Base-by-base conservation (phyloP, 176 grass and related monocot genomes). In the Phoenix dactylifera region DNA sequence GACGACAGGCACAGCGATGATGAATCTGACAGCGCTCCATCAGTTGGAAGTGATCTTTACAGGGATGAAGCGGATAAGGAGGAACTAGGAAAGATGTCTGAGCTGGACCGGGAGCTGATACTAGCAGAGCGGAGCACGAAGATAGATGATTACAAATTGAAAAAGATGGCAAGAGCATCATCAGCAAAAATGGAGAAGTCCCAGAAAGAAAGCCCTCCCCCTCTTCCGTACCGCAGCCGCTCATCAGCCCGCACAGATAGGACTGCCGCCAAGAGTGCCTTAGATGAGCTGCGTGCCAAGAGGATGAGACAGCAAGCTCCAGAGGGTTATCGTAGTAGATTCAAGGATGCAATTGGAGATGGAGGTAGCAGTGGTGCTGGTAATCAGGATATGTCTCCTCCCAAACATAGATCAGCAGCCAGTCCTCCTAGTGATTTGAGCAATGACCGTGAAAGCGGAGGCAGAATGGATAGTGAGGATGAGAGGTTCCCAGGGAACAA, bases 31-130 rank as follows among this genome's bases (percentile, higher is more conserved):
- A 84, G 86, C 17, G 86, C 77, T 4, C 83, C 86, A 0, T 96
- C 91, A 0, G 75, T 96, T 0, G 86, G 92, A 24, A 90, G 86
- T 17, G 92, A 96, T 67, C 75, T 96, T 50, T 96, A 96, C 81
- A 96, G 90, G 78, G 92, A 88, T 7, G 92, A 96, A 9, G 86
- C 82, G 0, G 92, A 96, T 49, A 96, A 96, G 51, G 87, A 96
- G 70, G 9, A 82, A 57, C 66, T 96, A 0, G 80, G 76, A 72
- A 74, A 53, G 50, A 80, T 96, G 86, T 67, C 92, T 4, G 92
- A 96, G 65, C 44, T 96, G 17, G 62, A 96, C 3, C 63, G 87
- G 56, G 92, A 96, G 75, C 70, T 85, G 78, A 90, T 96, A 50
- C 54, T 96, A 19, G 80, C 77, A 0, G 92, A 96, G 22, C 72